phyloP scores from a whole-genome alignment of 768 basidiomycete species.

The Asterophora lycoperdoides region DNA sequence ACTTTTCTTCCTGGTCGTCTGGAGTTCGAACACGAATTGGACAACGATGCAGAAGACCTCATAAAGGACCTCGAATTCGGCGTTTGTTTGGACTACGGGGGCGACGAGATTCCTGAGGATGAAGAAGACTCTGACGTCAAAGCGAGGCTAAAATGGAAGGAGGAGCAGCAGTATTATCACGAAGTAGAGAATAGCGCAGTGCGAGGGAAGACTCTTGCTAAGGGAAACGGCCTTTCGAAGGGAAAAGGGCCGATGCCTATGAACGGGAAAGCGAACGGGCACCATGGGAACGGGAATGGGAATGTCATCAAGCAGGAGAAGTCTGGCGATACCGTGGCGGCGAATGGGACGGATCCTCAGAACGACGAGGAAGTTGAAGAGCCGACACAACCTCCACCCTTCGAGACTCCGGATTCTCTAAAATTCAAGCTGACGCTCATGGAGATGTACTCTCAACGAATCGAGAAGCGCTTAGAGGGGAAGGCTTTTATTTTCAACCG shows the following conservation, averaged over 20 bases:
- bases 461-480: constrained; percentile 78
- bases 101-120: constrained; percentile 76
- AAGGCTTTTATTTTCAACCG: constrained; percentile 92
- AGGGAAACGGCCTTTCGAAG: constrained; percentile 38
- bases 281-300: constrained; percentile 40
- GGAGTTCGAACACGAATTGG: constrained; percentile 96
- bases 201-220: constrained; percentile 26
- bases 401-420: constrained; percentile 81
- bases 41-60: constrained; percentile 94
- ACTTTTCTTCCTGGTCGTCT: constrained; percentile 95
- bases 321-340: constrained; percentile 45
- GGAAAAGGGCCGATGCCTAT: constrained; percentile 34
- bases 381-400: constrained; percentile 65
- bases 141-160: constrained; percentile 48
- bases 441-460: constrained; percentile 87
- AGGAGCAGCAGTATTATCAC: constrained; percentile 32
- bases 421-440: constrained; percentile 84
- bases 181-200: constrained; percentile 22
- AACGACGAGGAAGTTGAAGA: constrained; percentile 64
- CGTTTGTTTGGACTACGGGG: constrained; percentile 79
- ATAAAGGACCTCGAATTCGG: constrained; percentile 97
- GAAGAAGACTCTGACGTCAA: constrained; percentile 73
- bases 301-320: constrained; percentile 36
- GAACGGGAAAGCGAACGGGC: constrained; percentile 44
- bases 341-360: constrained; percentile 41